phyloP scores from a whole-genome alignment of 164 flowering plant genomes.

The Echeveria elegans region DNA sequence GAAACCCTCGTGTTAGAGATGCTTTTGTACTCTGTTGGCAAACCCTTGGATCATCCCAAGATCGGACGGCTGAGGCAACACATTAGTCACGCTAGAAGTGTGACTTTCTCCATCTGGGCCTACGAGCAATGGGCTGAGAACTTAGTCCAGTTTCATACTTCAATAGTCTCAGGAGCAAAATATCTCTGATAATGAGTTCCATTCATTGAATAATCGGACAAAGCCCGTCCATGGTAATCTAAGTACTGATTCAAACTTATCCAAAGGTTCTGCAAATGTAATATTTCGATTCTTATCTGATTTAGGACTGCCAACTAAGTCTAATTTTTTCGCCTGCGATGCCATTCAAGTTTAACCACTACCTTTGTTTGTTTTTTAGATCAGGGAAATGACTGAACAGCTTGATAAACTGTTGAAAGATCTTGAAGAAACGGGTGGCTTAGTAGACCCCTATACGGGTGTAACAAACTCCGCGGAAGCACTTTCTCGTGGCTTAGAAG shows the following conservation, averaged over 20 bases:
- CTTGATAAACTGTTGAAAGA: constrained; percentile 56
- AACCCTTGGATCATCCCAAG: no score
- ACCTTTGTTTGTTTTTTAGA: constrained; percentile 29
- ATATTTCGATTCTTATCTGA: neutral
- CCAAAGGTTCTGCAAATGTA: constrained; percentile 3
- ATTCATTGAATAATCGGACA: constrained; percentile 17
- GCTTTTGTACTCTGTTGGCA: no score
- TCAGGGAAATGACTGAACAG: constrained; percentile 65
- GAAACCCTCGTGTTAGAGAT: no score
- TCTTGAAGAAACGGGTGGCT: constrained; percentile 72
- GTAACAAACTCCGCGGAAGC: constrained; percentile 38
- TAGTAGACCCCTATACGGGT: constrained; percentile 44
- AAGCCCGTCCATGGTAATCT: constrained; percentile 11
- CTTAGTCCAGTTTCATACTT: no score
- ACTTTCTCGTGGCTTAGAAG: constrained; percentile 43
- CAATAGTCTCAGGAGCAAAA: constrained; percentile 26
- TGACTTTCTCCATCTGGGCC: no score
- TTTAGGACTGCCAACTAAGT: no score
- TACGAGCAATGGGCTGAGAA: no score
- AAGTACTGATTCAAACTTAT: neutral
- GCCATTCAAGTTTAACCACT: neutral
- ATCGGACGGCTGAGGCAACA: no score
- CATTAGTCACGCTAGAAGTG: no score
- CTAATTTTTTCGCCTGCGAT: neutral
- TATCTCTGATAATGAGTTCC: constrained; percentile 15